A percentile compares a stretch with the other conserved stretches of the same genome.
phyloP scores from a whole-genome alignment of 2,329 filamentous ascomycete genomes.

The Nothophaeocryptopus gaeumannii region DNA sequence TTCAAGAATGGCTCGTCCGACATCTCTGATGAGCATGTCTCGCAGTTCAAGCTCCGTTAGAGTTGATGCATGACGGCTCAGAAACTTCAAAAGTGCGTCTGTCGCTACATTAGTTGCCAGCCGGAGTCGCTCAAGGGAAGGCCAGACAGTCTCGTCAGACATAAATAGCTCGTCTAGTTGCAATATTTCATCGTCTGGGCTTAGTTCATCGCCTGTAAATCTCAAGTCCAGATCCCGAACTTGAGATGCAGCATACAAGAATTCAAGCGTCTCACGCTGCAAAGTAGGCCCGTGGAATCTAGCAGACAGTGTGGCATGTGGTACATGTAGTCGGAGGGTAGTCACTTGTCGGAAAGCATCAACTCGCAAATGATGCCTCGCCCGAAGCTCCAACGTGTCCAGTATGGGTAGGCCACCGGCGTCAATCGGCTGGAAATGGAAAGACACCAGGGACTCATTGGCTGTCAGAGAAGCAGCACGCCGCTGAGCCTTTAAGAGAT shows the following conservation, averaged over 20 bases:
- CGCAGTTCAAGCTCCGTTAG: slow-evolving; percentile 15
- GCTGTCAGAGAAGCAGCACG: not conserved
- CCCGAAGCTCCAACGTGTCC: not conserved
- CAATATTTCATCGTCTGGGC: slow-evolving; percentile 14
- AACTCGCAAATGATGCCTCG: slow-evolving; percentile 7
- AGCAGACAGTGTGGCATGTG: slow-evolving; percentile 12
- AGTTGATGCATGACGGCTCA: slow-evolving; percentile 14
- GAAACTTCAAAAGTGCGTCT: slow-evolving; percentile 21
- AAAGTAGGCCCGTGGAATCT: not conserved
- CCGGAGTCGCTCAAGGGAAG: slow-evolving; percentile 13
- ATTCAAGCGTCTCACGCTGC: slow-evolving; percentile 14
- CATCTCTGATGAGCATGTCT: slow-evolving; percentile 19
- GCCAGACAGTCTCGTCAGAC: slow-evolving; percentile 16
- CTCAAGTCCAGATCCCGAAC: slow-evolving; percentile 17
- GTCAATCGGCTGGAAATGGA: no score
- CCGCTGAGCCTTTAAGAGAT: not conserved
- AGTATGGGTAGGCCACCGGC: not conserved
- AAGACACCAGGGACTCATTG: not conserved
- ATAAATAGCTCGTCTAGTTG: slow-evolving; percentile 13
- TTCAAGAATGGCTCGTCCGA: slow-evolving; percentile 17
- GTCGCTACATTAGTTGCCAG: slow-evolving; percentile 20
- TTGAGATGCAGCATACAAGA: slow-evolving; percentile 8
- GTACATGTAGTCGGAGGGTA: slow-evolving; percentile 13
- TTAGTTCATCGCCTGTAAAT: slow-evolving; percentile 20
- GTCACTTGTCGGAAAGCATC: slow-evolving; percentile 15